A percentile compares a stretch with the other conserved stretches of the same genome.
Evolutionary conservation across 2,329 filamentous ascomycete species (phyloP).

Genomic region (Juglanconis juglandina): DNA sequence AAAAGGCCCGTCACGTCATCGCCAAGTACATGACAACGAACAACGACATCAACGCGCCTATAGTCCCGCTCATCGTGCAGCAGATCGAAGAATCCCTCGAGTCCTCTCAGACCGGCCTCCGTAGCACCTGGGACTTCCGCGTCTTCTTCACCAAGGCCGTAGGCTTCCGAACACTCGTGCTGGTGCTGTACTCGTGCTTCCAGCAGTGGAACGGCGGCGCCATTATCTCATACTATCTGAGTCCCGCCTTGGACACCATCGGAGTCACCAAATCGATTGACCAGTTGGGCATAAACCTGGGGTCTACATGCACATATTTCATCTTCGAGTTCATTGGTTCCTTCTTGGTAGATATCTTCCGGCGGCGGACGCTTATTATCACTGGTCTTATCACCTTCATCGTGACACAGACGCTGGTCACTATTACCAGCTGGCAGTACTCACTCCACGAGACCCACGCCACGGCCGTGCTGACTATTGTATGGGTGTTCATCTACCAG

Average conservation of each 20-base stretch:
- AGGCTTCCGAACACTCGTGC: conserved; percentile 39
- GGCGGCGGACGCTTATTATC: conserved; percentile 42
- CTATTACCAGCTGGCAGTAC: conserved; percentile 47
- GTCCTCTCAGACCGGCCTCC: conserved; percentile 32
- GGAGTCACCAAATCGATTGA: conserved; percentile 35
- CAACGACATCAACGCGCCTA: conserved; percentile 35
- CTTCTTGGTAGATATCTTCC: conserved; percentile 39
- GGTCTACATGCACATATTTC: conserved; percentile 41
- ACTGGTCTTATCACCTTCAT: conserved; percentile 40
- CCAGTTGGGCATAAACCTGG: conserved; percentile 40
- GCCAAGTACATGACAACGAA: conserved; percentile 41
- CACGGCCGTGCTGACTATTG: conserved; percentile 38
- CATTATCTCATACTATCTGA: conserved; percentile 41
- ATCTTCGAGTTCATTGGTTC: conserved; percentile 42
- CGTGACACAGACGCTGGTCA: conserved; percentile 40
- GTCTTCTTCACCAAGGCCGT: conserved; percentile 43
- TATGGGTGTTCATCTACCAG: conserved; percentile 48
- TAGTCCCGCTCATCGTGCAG: conserved; percentile 37
- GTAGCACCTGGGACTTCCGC: conserved; percentile 41
- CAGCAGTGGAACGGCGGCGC: conserved; percentile 45
- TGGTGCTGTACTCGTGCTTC: conserved; percentile 43
- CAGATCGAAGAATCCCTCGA: conserved; percentile 45
- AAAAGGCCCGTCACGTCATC: conserved; percentile 32
- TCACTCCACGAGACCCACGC: conserved; percentile 27
- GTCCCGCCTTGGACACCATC: conserved; percentile 38